Conservation (phyloP, 768 basidiomycete species). For the Suillus cothurnatus region DNA sequence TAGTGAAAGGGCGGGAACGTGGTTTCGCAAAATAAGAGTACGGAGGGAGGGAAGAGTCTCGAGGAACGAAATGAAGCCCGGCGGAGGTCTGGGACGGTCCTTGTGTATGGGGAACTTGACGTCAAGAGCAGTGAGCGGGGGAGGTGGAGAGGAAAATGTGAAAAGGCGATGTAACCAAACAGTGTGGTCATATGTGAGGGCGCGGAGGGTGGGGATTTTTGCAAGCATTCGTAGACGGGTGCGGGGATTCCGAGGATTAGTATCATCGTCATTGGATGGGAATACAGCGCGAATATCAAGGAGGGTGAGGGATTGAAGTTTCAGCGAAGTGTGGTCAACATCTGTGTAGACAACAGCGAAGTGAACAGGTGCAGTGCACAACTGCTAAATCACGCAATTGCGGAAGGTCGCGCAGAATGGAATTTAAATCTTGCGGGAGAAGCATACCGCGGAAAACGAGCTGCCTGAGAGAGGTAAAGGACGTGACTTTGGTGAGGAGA, state of each 20-base stretch:
- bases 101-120: constrained; percentile 34
- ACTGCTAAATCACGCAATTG: constrained; percentile 40
- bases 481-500: constrained; percentile 20
- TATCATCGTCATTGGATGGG: constrained; percentile 17
- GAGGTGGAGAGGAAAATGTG: constrained; percentile 23
- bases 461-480: constrained; percentile 39
- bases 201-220: constrained; percentile 37
- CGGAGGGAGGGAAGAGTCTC: constrained; percentile 24
- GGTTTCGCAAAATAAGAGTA: constrained; percentile 27
- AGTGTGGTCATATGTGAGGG: constrained; percentile 35
- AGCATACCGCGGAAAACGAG: constrained; percentile 41
- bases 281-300: constrained; percentile 32
- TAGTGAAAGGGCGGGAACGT: constrained; percentile 29
- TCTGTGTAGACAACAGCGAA: constrained; percentile 19
- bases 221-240: constrained; percentile 35
- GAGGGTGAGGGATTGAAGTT: constrained; percentile 46
- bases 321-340: constrained; percentile 37
- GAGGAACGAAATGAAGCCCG: constrained; percentile 24
- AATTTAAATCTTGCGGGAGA: constrained; percentile 39
- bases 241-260: not conserved
- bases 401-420: constrained; percentile 39
- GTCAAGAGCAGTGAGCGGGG: constrained; percentile 25
- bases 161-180: constrained; percentile 47
- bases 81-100: constrained; percentile 28
- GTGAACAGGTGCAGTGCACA: constrained; percentile 40